Conservation (phyloP, 805 yeast species). For the Hanseniaspora lindneri region DNA sequence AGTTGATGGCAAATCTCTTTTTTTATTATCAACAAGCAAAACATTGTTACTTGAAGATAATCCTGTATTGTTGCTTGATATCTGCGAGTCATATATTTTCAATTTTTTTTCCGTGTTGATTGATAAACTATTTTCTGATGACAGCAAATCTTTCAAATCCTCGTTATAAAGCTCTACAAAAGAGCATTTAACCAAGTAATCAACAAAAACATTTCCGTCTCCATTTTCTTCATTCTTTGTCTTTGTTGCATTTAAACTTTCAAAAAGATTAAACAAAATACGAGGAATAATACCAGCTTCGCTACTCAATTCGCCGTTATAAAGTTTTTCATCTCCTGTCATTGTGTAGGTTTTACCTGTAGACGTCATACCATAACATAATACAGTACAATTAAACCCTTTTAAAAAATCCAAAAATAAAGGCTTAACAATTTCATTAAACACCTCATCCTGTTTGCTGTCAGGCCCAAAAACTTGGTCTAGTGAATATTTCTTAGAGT, state of each 20-base stretch:
- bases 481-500: slow-evolving; percentile 50
- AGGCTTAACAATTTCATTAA: slow-evolving; percentile 54
- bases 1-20: background rate
- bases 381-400: slow-evolving; percentile 70
- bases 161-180: slow-evolving; percentile 82
- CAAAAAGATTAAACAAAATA: slow-evolving; percentile 45
- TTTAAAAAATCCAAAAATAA: slow-evolving; percentile 53
- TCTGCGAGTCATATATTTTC: slow-evolving; percentile 38
- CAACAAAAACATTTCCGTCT: slow-evolving; percentile 27
- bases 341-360: slow-evolving; percentile 75
- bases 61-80: slow-evolving; percentile 16
- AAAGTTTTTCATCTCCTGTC: slow-evolving; percentile 51
- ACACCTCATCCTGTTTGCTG: slow-evolving; percentile 58
- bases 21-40: background rate
- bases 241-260: slow-evolving; percentile 32
- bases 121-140: slow-evolving; percentile 19
- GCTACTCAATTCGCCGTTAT: slow-evolving; percentile 30
- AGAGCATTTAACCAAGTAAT: slow-evolving; percentile 60
- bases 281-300: slow-evolving; percentile 61
- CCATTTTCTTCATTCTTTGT: background rate
- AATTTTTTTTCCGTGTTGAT: slow-evolving; percentile 36
- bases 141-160: slow-evolving; percentile 62
- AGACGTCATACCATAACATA: slow-evolving; percentile 89
- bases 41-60: slow-evolving; percentile 13
- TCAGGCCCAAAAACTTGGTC: slow-evolving; percentile 78